Base-by-base conservation (phyloP, 352 stramenopile species). In the Thalassiosira hispida region DNA sequence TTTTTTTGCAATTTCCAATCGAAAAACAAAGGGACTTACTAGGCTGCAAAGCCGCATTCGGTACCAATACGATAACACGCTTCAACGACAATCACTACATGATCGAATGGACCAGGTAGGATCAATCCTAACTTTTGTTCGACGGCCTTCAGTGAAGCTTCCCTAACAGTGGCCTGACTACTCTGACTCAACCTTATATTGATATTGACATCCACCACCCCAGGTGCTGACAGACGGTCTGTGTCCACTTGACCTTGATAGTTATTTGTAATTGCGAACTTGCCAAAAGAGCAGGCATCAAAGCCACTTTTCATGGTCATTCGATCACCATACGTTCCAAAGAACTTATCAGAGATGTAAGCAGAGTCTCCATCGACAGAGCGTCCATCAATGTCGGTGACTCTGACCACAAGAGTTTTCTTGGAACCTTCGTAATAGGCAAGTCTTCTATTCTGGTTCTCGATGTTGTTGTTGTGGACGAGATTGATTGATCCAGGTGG, bases 241-340 rank as follows among this genome's bases (percentile, higher is more conserved):
- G 66, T 67, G 8, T 6, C 16, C 16, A 67, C 33, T 16, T 57
- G 16, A 0, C n/a, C 2, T n/a, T 16, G 5, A 25, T 56, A 59
- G 0, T 70, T 9, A n/a, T 59, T 51, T 1, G 49, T 51, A 1
- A 74, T 59, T 38, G 22, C 20, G 20, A 80, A 20, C 27, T 74
- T 57, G 12, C 60, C 23, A 16, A 69, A 74, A 0, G 84, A 86
- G 46, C 84, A 90, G 47, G 44, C 55, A 0, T 38, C 14, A n/a
- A 79, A 77, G 62, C 79, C 55, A 25, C 25, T 64, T n/a, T 20
- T 59, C 12, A 86, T 59, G 22, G 70, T 90, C 6, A 56, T 12
- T 1, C 14, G 12, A 72, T 90, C 77, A 6, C 73, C 77, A 23
- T 60, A 55, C 3, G 80, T 88, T 29, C 84, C 84, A 76, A 87